Conservation (phyloP, 441 rosid genomes). For the Erodium texanum region DNA sequence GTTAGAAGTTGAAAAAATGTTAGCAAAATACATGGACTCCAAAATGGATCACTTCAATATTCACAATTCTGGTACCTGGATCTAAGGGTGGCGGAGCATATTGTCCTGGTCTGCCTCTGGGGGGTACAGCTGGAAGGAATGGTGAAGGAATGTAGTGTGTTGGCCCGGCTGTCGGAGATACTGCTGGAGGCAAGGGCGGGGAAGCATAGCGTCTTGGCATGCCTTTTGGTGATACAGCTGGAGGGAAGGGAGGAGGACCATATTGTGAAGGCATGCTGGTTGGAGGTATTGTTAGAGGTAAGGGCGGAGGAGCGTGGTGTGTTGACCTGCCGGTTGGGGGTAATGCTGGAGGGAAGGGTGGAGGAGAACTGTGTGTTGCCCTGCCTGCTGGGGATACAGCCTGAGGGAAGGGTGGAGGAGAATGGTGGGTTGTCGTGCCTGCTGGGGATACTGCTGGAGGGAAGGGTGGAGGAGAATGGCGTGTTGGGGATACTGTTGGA, state of each 20-base stretch:
- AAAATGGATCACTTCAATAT: conserved; percentile 12
- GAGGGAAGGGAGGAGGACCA: background rate
- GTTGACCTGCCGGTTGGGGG: background rate
- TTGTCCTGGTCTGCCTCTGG: conserved; percentile 15
- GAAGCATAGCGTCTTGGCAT: background rate
- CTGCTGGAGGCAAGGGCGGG: background rate
- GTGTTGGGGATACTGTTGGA: background rate
- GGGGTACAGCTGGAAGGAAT: background rate
- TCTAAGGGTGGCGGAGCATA: conserved; percentile 40
- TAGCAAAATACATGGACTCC: background rate
- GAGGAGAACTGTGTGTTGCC: background rate
- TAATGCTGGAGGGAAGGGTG: background rate
- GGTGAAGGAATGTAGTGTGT: background rate
- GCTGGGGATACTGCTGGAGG: background rate
- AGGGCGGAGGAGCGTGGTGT: background rate
- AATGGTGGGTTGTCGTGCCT: background rate
- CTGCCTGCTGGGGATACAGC: background rate
- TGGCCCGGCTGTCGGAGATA: conserved; percentile 25
- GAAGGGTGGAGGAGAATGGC: background rate
- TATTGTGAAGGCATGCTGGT: background rate
- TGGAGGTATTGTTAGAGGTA: background rate
- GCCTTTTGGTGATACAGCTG: background rate
- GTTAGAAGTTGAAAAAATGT: conserved; percentile 15
- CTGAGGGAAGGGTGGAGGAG: background rate
- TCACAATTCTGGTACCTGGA: conserved; percentile 32